Conservation (phyloP, 78 protist species). For the Dictyostelium intermedium region DNA sequence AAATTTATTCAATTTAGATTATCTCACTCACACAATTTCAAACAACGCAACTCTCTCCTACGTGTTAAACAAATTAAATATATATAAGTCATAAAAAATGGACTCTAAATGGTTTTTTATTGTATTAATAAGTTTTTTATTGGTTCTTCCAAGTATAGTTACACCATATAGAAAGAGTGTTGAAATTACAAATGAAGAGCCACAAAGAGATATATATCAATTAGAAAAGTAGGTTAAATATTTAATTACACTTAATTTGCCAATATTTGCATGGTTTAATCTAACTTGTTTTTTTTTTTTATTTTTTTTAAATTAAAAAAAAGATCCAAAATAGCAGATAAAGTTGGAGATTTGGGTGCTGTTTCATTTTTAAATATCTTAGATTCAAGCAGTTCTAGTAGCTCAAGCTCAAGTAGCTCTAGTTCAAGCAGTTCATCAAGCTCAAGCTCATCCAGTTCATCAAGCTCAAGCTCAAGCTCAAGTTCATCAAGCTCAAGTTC, state of each 20-base stretch:
- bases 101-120: slow-evolving; percentile 74
- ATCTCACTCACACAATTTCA: background rate
- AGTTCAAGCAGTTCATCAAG: background rate
- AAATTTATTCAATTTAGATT: background rate
- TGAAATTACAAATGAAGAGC: slow-evolving; percentile 68
- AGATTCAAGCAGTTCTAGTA: slow-evolving; percentile 22
- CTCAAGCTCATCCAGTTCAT: slow-evolving; percentile 21
- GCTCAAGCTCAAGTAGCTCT: background rate
- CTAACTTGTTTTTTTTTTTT: background rate
- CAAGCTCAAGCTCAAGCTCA: slow-evolving; percentile 43
- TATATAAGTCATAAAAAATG: slow-evolving; percentile 22
- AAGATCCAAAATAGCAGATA: background rate
- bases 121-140: slow-evolving; percentile 53
- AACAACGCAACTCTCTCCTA: background rate
- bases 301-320: too few relatives aligned
- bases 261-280: background rate
- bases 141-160: slow-evolving; percentile 52
- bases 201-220: slow-evolving; percentile 62
- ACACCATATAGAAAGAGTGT: slow-evolving; percentile 59
- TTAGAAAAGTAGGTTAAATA: background rate
- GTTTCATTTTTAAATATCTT: background rate
- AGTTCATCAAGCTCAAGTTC: background rate
- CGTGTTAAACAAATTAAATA: background rate
- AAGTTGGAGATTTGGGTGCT: background rate
- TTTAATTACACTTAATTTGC: background rate